Evolutionary conservation across 371 early-diverging fungal genomes (phyloP).

Genomic region (Globomyces sp.): DNA sequence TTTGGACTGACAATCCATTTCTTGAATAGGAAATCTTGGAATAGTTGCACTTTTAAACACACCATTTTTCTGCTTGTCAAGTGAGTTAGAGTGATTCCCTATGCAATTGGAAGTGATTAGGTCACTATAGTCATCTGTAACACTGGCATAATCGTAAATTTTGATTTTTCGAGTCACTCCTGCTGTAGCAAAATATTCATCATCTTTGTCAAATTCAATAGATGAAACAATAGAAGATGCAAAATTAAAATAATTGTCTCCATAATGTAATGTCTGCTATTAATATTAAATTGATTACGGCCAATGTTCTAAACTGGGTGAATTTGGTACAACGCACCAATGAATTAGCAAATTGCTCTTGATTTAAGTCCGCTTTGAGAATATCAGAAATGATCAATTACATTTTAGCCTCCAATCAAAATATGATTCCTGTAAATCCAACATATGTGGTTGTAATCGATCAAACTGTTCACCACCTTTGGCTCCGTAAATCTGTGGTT

Average conservation of each 20-base stretch:
- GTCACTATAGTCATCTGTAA: constrained; percentile 45
- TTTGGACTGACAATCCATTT: constrained; percentile 59
- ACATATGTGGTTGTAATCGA: constrained; percentile 57
- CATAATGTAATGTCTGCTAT: constrained; percentile 61
- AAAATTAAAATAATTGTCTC: constrained; percentile 57
- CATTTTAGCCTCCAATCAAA: constrained; percentile 40
- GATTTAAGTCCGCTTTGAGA: neutral
- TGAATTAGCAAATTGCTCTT: constrained; percentile 54
- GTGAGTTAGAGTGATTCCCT: neutral
- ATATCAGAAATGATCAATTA: constrained; percentile 3
- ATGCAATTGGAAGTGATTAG: constrained; percentile 18
- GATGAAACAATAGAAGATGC: constrained; percentile 81
- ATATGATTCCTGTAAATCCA: constrained; percentile 70
- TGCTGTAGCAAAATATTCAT: constrained; percentile 87
- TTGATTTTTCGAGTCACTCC: constrained; percentile 92
- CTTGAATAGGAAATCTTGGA: constrained; percentile 64
- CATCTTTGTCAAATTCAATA: constrained; percentile 90
- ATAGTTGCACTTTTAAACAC: constrained; percentile 17
- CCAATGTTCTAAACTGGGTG: constrained; percentile 63
- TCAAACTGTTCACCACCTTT: neutral
- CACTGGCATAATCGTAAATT: constrained; percentile 75
- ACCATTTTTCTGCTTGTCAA: neutral
- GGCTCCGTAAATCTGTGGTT: neutral
- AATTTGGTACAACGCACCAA: constrained; percentile 68
- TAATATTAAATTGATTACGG: constrained; percentile 21